phyloP scores from a whole-genome alignment of 2,329 filamentous ascomycete genomes.

The Pseudocercospora cruenta region DNA sequence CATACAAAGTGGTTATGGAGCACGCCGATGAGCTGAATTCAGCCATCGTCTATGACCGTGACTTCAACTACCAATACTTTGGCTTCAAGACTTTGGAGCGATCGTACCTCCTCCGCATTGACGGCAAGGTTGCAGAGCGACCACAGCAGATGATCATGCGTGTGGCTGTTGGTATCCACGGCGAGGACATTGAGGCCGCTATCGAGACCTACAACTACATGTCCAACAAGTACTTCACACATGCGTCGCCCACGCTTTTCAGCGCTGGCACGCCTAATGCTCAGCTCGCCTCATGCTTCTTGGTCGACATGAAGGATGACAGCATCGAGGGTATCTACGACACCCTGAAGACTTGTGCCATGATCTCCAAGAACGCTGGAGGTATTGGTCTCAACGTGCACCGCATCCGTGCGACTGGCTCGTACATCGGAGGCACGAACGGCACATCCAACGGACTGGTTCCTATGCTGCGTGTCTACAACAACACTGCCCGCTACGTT shows the following conservation, averaged over 20 bases:
- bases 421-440: constrained; percentile 97
- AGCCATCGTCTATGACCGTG: constrained; percentile 97
- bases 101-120: constrained; percentile 92
- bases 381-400: constrained; percentile 97
- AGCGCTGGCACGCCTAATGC: constrained; percentile 94
- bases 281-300: constrained; percentile 96
- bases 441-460: constrained; percentile 97
- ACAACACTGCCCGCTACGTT: constrained; percentile 98
- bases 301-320: constrained; percentile 99
- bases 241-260: constrained; percentile 97
- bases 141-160: constrained; percentile 99
- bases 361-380: constrained; percentile 99
- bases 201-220: constrained; percentile 99
- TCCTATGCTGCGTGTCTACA: constrained; percentile 98
- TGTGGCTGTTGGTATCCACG: constrained; percentile 95
- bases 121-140: constrained; percentile 94
- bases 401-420: constrained; percentile 94
- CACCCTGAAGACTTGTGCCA: constrained; percentile 96
- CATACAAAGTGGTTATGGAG: constrained; percentile 91
- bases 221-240: constrained; percentile 98
- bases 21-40: constrained; percentile 98
- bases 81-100: constrained; percentile 99
- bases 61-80: constrained; percentile 99
- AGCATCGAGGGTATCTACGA: constrained; percentile 99
- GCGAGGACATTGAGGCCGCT: constrained; percentile 89